These are phyloP conservation scores for Dryas integrifolia DNA, from an alignment of 331 rosid genomes.

Conservation along the genomic window DNA sequence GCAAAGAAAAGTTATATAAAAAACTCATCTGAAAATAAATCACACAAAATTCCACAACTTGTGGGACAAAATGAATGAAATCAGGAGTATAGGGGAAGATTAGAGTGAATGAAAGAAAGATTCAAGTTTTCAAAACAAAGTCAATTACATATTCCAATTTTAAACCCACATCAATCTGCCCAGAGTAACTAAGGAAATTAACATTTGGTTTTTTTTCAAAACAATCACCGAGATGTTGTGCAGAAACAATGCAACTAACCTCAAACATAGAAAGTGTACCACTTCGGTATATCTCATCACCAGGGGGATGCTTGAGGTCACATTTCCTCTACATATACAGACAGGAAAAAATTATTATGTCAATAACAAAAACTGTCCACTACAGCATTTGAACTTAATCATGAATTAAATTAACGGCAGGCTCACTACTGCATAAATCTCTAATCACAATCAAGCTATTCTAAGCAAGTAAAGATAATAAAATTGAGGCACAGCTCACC, in stretches of 20 bases:
- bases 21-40: background rate
- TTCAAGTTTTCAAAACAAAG: background rate
- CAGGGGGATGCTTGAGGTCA: constrained; percentile 99
- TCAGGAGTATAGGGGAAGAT: background rate
- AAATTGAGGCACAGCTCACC: constrained; percentile 62
- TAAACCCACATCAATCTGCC: background rate
- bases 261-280: constrained; percentile 99
- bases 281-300: constrained; percentile 97
- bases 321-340: constrained; percentile 70
- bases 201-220: background rate
- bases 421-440: background rate
- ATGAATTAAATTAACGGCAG: background rate
- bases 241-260: constrained; percentile 43
- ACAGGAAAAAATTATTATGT: background rate
- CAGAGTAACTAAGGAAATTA: background rate
- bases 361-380: background rate
- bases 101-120: background rate
- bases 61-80: background rate
- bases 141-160: constrained; percentile 5
- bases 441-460: background rate
- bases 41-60: background rate
- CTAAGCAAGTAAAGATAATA: constrained; percentile 2
- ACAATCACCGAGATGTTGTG: background rate
- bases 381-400: background rate
- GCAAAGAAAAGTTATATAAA: constrained; percentile 14